phyloP scores from a whole-genome alignment of 306 rosid genomes.

The Inga leiocalycina region DNA sequence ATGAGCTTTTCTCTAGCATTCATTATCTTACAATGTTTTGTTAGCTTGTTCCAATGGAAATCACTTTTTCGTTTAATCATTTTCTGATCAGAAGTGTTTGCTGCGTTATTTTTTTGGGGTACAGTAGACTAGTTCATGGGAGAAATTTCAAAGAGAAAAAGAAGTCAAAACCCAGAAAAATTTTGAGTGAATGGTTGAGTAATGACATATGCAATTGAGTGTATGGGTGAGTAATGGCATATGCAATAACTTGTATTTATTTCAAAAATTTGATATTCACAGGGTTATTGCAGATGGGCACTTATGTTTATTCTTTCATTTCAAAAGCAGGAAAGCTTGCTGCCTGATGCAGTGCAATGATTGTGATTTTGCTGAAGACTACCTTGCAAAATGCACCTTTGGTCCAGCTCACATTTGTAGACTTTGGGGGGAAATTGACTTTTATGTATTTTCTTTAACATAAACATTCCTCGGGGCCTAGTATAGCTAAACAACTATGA shows the following conservation, averaged over 20 bases:
- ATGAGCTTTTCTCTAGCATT: background rate
- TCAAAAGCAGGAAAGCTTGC: conserved; percentile 21
- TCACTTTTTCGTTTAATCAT: background rate
- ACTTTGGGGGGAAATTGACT: background rate
- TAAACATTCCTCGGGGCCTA: background rate
- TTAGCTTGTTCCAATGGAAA: background rate
- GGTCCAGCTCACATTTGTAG: background rate
- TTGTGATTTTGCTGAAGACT: background rate
- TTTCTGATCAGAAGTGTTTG: background rate
- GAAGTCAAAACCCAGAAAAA: background rate
- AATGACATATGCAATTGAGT: background rate
- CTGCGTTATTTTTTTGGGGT: background rate
- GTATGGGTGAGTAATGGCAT: background rate
- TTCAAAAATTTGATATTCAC: background rate
- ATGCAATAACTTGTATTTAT: background rate
- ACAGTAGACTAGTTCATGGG: background rate
- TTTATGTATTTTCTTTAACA: background rate
- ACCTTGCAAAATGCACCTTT: background rate
- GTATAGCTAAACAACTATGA: conserved; percentile 24
- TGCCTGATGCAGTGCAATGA: background rate
- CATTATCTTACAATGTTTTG: background rate
- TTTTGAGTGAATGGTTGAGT: background rate
- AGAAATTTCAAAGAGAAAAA: background rate
- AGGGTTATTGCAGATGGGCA: background rate
- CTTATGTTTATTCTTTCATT: conserved; percentile 3